A percentile compares a stretch with the other conserved stretches of the same genome.
Conservation (phyloP, 2,329 filamentous ascomycete species). For the Diaporthe destruens region DNA sequence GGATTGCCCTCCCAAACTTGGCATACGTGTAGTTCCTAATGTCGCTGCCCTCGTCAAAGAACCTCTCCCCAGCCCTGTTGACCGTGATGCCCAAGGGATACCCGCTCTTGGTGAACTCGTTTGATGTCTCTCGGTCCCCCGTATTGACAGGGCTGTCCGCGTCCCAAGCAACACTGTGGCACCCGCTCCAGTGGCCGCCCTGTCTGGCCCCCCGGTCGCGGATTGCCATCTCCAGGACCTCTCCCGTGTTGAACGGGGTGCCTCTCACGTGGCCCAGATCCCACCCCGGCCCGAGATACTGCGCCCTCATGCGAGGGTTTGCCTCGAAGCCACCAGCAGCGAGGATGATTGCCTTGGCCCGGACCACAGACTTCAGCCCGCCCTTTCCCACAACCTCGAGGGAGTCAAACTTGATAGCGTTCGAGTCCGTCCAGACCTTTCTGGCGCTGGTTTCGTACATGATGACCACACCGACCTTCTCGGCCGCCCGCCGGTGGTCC, state of each 20-base stretch:
- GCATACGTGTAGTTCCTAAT: conserved; percentile 77
- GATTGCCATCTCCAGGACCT: conserved; percentile 66
- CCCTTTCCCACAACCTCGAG: conserved; percentile 47
- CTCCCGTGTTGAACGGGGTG: conserved; percentile 74
- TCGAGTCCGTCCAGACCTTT: conserved; percentile 51
- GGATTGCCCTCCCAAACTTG: conserved; percentile 72
- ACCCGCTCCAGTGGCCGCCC: conserved; percentile 73
- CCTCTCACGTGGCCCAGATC: conserved; percentile 72
- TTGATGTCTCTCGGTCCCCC: conserved; percentile 71
- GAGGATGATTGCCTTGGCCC: conserved; percentile 60
- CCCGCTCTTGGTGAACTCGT: conserved; percentile 77
- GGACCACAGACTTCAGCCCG: conserved; percentile 48
- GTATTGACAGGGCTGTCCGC: conserved; percentile 66
- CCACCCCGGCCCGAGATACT: conserved; percentile 70
- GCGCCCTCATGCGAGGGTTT: conserved; percentile 66
- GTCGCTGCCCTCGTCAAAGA: conserved; percentile 76
- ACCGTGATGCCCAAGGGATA: conserved; percentile 77
- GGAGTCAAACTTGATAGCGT: conserved; percentile 49
- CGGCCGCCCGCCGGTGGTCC: conserved; percentile 60
- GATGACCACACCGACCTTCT: conserved; percentile 56
- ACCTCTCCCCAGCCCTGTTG: conserved; percentile 69
- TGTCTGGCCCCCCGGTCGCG: conserved; percentile 62
- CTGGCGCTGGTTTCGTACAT: conserved; percentile 61
- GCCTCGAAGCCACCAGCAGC: conserved; percentile 75
- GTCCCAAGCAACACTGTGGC: conserved; percentile 76